Conservation (phyloP, 2,329 filamentous ascomycete species). For the Fusarium floridanum region DNA sequence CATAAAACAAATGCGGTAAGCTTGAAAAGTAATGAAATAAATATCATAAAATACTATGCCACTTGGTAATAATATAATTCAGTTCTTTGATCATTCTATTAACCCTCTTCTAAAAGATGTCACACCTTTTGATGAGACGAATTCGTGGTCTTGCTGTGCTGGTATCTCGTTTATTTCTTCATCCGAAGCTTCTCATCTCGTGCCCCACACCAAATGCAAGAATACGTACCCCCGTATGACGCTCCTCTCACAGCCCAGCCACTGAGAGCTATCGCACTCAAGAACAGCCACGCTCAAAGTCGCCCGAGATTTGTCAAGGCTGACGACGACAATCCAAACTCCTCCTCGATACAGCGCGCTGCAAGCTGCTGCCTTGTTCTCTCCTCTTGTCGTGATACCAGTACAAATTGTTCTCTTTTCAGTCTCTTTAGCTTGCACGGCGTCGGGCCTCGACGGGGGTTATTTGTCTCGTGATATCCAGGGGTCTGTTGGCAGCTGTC, state of each 20-base stretch:
- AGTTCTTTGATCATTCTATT: too few species aligned
- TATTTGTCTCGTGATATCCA: slow-evolving; percentile 46
- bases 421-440: slow-evolving; percentile 29
- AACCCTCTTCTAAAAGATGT: too few species aligned
- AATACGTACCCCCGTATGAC: slow-evolving; percentile 44
- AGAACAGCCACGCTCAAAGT: slow-evolving; percentile 39
- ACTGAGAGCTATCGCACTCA: slow-evolving; percentile 40
- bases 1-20: accelerated
- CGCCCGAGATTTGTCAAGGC: slow-evolving; percentile 43
- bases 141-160: too few species aligned
- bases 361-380: background rate
- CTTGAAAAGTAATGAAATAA: too few species aligned
- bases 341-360: slow-evolving; percentile 15
- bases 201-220: slow-evolving; percentile 29
- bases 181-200: background rate
- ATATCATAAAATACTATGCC: background rate
- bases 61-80: too few species aligned
- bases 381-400: slow-evolving; percentile 3
- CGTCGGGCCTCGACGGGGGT: slow-evolving; percentile 35
- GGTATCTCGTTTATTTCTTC: background rate
- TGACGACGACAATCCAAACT: slow-evolving; percentile 43
- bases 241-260: slow-evolving; percentile 40
- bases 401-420: slow-evolving; percentile 9
- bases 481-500: slow-evolving; percentile 28
- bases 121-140: too few species aligned